Conservation (phyloP, 1,284 basidiomycete species). For the Pascua sp. region DNA sequence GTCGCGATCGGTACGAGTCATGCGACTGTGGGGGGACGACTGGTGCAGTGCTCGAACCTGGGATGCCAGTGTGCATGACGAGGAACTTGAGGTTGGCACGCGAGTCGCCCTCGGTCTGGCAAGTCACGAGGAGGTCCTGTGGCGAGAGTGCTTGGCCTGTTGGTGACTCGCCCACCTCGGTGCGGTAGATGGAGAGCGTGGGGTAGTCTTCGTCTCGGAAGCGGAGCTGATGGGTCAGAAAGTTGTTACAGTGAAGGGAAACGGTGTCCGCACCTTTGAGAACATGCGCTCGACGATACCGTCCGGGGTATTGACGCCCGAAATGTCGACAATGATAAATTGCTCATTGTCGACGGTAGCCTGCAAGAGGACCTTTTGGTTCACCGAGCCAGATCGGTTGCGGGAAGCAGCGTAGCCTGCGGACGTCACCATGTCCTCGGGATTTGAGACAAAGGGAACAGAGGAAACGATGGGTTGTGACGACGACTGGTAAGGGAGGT, state of each 20-base stretch:
- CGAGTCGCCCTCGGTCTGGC: conserved; percentile 65
- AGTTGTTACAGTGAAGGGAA: conserved; percentile 21
- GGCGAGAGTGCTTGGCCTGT: conserved; percentile 67
- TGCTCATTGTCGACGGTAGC: conserved; percentile 80
- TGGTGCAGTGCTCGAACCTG: conserved; percentile 32
- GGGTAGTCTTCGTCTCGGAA: conserved; percentile 77
- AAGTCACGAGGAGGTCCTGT: conserved; percentile 67
- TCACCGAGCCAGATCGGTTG: conserved; percentile 16
- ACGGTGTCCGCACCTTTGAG: conserved; percentile 59
- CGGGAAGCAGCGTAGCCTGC: too few relatives aligned
- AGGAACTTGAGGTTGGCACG: conserved; percentile 76
- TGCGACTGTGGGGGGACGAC: conserved; percentile 33
- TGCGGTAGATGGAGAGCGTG: conserved; percentile 74
- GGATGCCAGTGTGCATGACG: conserved; percentile 51
- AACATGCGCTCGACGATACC: conserved; percentile 81
- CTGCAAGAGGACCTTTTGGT: conserved; percentile 31
- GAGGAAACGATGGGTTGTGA: conserved; percentile 6
- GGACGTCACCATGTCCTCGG: not conserved
- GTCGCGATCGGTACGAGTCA: conserved; percentile 6
- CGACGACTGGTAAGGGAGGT: conserved; percentile 8
- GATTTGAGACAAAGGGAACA: conserved; percentile 10
- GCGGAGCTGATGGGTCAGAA: conserved; percentile 58
- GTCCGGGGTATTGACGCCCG: conserved; percentile 62
- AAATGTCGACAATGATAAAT: conserved; percentile 73
- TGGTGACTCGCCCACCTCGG: conserved; percentile 72